phyloP scores from a whole-genome alignment of 805 yeast species.

The Clavispora santaluciae region DNA sequence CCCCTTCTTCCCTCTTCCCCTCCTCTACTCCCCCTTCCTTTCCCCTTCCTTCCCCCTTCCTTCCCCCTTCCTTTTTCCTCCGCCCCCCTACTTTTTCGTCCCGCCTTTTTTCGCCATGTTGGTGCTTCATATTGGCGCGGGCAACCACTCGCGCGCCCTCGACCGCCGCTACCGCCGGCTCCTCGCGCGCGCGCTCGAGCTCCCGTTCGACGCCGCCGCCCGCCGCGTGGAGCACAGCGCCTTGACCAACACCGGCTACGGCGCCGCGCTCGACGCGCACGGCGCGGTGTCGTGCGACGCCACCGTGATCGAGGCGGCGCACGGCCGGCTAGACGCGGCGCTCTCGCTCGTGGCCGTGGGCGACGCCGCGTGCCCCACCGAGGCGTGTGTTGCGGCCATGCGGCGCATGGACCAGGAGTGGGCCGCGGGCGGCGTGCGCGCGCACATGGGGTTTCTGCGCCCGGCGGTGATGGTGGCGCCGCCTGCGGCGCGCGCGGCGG shows the following conservation, averaged over 20 bases:
- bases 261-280: conserved; percentile 37
- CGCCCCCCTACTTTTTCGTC: background rate
- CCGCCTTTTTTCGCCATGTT: background rate
- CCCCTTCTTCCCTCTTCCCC: background rate
- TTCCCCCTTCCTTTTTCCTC: background rate
- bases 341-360: conserved; percentile 14
- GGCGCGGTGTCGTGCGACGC: conserved; percentile 46
- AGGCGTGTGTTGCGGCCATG: conserved; percentile 20
- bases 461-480: conserved; percentile 21
- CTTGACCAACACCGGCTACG: conserved; percentile 48
- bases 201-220: conserved; percentile 13
- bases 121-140: conserved; percentile 51
- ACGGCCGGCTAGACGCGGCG: conserved; percentile 7
- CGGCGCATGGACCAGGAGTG: conserved; percentile 20
- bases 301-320: conserved; percentile 22
- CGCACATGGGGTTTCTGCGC: conserved; percentile 26
- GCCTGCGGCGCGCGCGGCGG: background rate
- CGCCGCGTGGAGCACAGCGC: conserved; percentile 31
- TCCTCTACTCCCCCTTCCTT: background rate
- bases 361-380: conserved; percentile 24
- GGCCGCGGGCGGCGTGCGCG: conserved; percentile 5
- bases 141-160: conserved; percentile 30
- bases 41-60: background rate
- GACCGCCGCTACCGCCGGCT: conserved; percentile 22
- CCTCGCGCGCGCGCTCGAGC: conserved; percentile 22